These are phyloP conservation scores for Phytophthora agathidicida DNA, from an alignment of 352 stramenopile species.

Conservation along the genomic window DNA sequence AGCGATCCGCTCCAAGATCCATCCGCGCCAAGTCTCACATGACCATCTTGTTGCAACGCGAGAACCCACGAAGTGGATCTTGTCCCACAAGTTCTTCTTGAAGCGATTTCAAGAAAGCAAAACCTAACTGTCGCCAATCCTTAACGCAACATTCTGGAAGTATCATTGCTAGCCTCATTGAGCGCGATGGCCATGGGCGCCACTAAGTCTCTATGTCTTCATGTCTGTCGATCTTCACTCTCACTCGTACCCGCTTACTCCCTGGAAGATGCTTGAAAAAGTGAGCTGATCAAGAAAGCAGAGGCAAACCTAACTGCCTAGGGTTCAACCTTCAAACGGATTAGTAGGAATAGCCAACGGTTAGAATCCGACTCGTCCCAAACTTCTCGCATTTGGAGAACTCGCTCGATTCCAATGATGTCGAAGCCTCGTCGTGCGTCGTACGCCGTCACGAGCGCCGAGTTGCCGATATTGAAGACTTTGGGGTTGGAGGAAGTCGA, in stretches of 20 bases:
- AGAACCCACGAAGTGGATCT: constrained; percentile 3
- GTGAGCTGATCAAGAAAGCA: too few relatives aligned
- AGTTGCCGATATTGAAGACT: constrained; percentile 50
- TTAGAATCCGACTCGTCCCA: constrained; percentile 29
- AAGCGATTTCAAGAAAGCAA: too few relatives aligned
- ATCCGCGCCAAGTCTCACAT: background rate
- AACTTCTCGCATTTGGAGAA: background rate
- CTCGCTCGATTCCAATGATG: constrained; percentile 92
- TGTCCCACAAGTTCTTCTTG: constrained; percentile 15
- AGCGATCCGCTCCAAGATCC: background rate
- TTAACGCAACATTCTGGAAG: too few relatives aligned
- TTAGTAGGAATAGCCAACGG: too few relatives aligned
- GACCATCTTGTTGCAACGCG: background rate
- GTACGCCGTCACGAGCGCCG: constrained; percentile 33
- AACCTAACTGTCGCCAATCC: constrained; percentile 1
- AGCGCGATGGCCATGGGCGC: too few relatives aligned
- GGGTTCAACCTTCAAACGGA: too few relatives aligned
- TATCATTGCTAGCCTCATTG: too few relatives aligned
- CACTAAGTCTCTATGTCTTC: too few relatives aligned
- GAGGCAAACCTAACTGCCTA: too few relatives aligned
- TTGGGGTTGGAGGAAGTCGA: constrained; percentile 65
- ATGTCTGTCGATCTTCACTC: too few relatives aligned
- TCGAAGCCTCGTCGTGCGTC: constrained; percentile 30
- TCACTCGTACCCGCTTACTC: too few relatives aligned
- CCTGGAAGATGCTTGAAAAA: too few relatives aligned